These are phyloP conservation scores for Pythium aristosporum DNA, from an alignment of 352 stramenopile genomes.

Conservation along the genomic window DNA sequence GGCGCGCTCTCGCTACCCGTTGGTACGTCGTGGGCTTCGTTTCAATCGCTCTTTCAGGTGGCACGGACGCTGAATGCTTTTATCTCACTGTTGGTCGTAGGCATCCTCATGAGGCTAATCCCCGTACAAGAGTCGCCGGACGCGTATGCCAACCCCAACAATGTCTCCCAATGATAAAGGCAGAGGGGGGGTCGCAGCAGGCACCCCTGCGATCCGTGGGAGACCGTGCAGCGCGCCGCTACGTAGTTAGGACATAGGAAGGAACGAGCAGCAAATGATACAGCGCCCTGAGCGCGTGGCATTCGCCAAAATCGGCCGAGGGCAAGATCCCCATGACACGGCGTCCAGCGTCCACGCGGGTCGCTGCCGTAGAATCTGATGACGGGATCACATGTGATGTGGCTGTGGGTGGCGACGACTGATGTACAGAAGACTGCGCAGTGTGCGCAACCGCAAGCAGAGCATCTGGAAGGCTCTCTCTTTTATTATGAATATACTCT, in stretches of 20 bases:
- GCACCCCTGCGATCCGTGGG: no score
- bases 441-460: not conserved
- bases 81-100: conserved; percentile 25
- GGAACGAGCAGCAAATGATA: not conserved
- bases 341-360: not conserved
- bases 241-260: not conserved
- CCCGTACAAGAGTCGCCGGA: conserved; percentile 59
- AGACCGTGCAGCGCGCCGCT: not conserved
- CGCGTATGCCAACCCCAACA: conserved; percentile 77
- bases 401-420: not conserved
- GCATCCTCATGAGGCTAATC: conserved; percentile 74
- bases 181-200: no score
- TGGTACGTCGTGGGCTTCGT: conserved; percentile 36
- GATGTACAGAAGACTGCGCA: not conserved
- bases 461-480: not conserved
- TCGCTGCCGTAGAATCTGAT: not conserved
- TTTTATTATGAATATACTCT: conserved; percentile 14
- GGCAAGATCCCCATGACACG: not conserved
- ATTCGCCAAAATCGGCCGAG: not conserved
- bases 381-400: not conserved
- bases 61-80: not conserved
- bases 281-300: no score
- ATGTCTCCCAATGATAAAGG: conserved; percentile 43
- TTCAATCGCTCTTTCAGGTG: not conserved
- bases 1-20: conserved; percentile 64